These are phyloP conservation scores for Trametes hirsuta DNA, from an alignment of 1,284 basidiomycete genomes.

Conservation along the genomic window DNA sequence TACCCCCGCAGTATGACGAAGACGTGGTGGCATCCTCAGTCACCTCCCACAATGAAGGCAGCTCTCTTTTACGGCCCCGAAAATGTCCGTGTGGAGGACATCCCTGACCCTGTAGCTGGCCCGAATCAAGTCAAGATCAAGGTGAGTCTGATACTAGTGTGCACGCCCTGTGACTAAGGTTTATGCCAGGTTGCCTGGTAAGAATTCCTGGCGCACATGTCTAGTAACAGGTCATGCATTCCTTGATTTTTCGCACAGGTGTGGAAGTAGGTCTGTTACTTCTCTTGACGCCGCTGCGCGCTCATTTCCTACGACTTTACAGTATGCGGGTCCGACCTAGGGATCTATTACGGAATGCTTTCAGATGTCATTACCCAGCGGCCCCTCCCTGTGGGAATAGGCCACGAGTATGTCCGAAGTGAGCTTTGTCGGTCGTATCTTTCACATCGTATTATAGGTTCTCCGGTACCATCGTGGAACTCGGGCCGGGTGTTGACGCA, in stretches of 20 bases:
- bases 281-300: neutral
- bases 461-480: conserved; percentile 35
- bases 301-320: neutral
- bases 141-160: conserved; percentile 21
- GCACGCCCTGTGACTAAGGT: neutral
- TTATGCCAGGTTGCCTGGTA: conserved; percentile 19
- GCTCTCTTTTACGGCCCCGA: conserved; percentile 37
- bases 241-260: neutral
- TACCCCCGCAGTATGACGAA: too few species aligned
- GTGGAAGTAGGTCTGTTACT: conserved; percentile 7
- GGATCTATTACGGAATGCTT: conserved; percentile 29
- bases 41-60: conserved; percentile 29
- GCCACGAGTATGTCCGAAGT: conserved; percentile 35
- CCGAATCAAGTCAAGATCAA: conserved; percentile 35
- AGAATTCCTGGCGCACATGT: neutral
- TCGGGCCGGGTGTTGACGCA: conserved; percentile 32
- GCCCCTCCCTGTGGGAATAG: conserved; percentile 34
- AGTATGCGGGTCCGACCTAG: conserved; percentile 35
- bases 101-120: conserved; percentile 29
- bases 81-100: conserved; percentile 37
- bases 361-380: conserved; percentile 17
- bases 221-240: too few species aligned
- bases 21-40: too few species aligned
- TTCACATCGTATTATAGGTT: conserved; percentile 22
- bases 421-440: neutral